A percentile compares a stretch with the other conserved stretches of the same genome.
These are phyloP conservation scores for Dioszegia aurantiaca DNA, from an alignment of 768 basidiomycete genomes.

Conservation along the genomic window DNA sequence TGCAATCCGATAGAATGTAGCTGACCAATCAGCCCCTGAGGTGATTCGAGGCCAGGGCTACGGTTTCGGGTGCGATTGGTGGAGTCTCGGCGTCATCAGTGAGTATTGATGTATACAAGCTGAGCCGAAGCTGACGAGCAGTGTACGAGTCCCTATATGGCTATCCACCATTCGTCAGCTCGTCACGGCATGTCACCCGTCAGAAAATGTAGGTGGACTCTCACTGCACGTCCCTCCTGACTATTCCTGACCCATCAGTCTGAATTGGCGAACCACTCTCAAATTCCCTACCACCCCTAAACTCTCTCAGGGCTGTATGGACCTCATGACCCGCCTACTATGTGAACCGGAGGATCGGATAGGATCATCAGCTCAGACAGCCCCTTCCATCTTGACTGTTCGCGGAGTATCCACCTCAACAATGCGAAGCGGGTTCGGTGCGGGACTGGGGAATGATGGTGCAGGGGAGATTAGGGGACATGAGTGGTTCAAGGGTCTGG, in stretches of 20 bases:
- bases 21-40: slow-evolving; percentile 47
- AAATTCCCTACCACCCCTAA: slow-evolving; percentile 80
- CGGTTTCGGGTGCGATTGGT: slow-evolving; percentile 94
- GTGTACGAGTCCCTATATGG: slow-evolving; percentile 93
- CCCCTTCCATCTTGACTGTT: slow-evolving; percentile 55
- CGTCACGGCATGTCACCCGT: slow-evolving; percentile 89
- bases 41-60: slow-evolving; percentile 64
- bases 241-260: too few species aligned
- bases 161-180: slow-evolving; percentile 93
- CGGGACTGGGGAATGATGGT: slow-evolving; percentile 61
- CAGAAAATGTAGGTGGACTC: slow-evolving; percentile 72
- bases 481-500: slow-evolving; percentile 85
- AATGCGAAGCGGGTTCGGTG: background rate
- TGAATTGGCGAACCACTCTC: slow-evolving; percentile 87
- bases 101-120: slow-evolving; percentile 5
- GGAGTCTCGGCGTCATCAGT: slow-evolving; percentile 91
- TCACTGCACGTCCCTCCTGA: background rate
- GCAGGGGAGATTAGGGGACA: slow-evolving; percentile 85
- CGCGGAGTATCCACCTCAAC: slow-evolving; percentile 44
- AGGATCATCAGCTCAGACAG: slow-evolving; percentile 23
- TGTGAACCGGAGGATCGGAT: slow-evolving; percentile 95
- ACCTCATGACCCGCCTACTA: slow-evolving; percentile 80
- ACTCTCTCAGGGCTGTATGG: slow-evolving; percentile 80
- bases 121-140: slow-evolving; percentile 3
- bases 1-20: slow-evolving; percentile 63